Base-by-base conservation (phyloP, 2,329 filamentous ascomycete species). In the Phialemonium atrogriseum region DNA sequence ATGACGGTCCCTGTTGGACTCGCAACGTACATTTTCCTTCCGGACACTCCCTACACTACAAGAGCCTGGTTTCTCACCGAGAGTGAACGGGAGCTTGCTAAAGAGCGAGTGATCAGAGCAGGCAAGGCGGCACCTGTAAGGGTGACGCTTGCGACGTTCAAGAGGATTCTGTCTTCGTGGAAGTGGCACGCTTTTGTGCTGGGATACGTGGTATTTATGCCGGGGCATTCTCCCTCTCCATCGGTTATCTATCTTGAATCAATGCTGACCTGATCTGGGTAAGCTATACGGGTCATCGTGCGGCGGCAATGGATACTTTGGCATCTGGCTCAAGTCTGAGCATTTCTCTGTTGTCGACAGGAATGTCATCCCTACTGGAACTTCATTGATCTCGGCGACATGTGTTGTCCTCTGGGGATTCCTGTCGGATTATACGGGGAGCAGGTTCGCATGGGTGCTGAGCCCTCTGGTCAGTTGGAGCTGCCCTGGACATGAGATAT, bases 141-240 rank as follows among this genome's bases (percentile, higher is more conserved):
- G 13, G 33, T 53, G 7, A 45, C 41, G 8, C 16, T 41, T 13
- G 28, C 25, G 10, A 47, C 48, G 2, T 41, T 46, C 16, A 45
- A 41, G 27, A 34, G 42, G 2, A 46, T 52, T 25, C 37, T 55
- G 29, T 33, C 39, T 8, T 36, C 34, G 12, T 51, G 48, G 48
- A 23, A 40, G 10, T 52, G 50, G 47, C 54, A 50, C 39, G 43
- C 41, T 2, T 48, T 52, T 37, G 42, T 49, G 18, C 20, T 51
- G n/a, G 50, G 46, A 11, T 45, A 47, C 17, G 34, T 47, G 18
- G 51, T 55, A 33, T 14, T 30, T 24, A 11, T 32, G 10, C 29
- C 13, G 28, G 5, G 27, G 24, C 22, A 5, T 32, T 25, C 8
- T 18, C 33, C 16, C 18, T 35, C 17, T 5, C n/a, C n/a, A n/a